Conservation (phyloP, 75 land plant species). For the Pinus albicaulis region DNA sequence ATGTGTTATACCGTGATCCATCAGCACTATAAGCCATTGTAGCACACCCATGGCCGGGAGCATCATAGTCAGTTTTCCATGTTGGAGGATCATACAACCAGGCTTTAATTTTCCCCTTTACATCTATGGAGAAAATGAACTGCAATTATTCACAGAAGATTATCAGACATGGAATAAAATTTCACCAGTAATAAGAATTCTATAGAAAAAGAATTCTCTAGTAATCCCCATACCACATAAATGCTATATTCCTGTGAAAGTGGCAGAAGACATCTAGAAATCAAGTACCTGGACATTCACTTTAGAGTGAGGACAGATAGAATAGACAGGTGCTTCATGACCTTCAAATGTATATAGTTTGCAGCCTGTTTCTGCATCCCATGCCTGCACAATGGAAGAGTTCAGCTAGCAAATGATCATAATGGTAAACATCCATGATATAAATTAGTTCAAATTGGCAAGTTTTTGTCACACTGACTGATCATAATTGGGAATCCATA, state of each 20-base stretch:
- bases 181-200: too few species aligned
- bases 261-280: not conserved
- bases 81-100: constrained; percentile 84
- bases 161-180: not conserved
- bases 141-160: constrained; percentile 20
- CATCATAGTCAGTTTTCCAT: constrained; percentile 90
- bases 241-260: too few species aligned
- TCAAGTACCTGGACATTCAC: constrained; percentile 29
- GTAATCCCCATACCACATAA: too few species aligned
- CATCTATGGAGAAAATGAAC: constrained; percentile 90
- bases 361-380: constrained; percentile 29
- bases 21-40: constrained; percentile 96
- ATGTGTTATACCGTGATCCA: constrained; percentile 60
- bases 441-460: too few species aligned
- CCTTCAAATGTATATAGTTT: constrained; percentile 41
- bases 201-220: too few species aligned
- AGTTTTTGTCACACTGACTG: too few species aligned
- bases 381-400: constrained; percentile 12
- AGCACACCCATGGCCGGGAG: constrained; percentile 83
- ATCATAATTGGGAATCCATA: too few species aligned
- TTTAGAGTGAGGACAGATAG: constrained; percentile 37
- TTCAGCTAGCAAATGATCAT: too few species aligned
- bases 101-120: constrained; percentile 91
- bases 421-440: too few species aligned
- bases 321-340: constrained; percentile 34